Base-by-base conservation (phyloP, 768 basidiomycete species). In the Leccinum imitatum region DNA sequence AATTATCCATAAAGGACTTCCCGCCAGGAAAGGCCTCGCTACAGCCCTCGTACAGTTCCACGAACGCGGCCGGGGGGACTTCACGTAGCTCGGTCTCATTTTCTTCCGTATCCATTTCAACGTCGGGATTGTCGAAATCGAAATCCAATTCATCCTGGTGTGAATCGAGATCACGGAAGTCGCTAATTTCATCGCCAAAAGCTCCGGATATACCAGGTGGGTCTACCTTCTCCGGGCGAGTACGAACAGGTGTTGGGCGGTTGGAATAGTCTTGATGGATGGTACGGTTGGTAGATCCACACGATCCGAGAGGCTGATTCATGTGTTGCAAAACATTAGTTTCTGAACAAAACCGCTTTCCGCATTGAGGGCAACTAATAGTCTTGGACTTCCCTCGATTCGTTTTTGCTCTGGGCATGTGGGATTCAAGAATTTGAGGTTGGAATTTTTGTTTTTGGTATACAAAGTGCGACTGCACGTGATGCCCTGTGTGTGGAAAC, bases 1-100 rank as follows among this genome's bases (percentile, higher is more conserved):
- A 74, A 13, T 58, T 21, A 30, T 72, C 66, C 62, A 73, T 63
- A 50, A 76, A 73, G 1, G 64, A 70, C 31, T n/a, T 57, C 4
- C 57, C 27, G 9, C 56, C n/a, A 21, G 50, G 19, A 10, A 51
- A 53, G 7, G 39, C 6, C 15, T 52, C 48, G 8, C 47, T 21
- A 14, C 56, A 41, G 2, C 50, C 50, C 7, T 30, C 9, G 17
- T 9, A 47, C 3, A 7, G 23, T 9, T 57, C 47, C 6, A 52
- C 51, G 27, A 51, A 51, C 14, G 25, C 14, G 6, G 7, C 25
- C 8, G 23, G 25, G 13, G 27, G 19, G 17, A 19, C 50, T 50
- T 27, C 23, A 21, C 19, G n/a, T 19, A 21, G n/a, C 17, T 47
- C 46, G 17, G 19, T 47, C n/a, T 21, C 46, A 47, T 21, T 21